These are phyloP conservation scores for Alternaria arbusti DNA, from an alignment of 2,329 filamentous ascomycete genomes.

Conservation along the genomic window DNA sequence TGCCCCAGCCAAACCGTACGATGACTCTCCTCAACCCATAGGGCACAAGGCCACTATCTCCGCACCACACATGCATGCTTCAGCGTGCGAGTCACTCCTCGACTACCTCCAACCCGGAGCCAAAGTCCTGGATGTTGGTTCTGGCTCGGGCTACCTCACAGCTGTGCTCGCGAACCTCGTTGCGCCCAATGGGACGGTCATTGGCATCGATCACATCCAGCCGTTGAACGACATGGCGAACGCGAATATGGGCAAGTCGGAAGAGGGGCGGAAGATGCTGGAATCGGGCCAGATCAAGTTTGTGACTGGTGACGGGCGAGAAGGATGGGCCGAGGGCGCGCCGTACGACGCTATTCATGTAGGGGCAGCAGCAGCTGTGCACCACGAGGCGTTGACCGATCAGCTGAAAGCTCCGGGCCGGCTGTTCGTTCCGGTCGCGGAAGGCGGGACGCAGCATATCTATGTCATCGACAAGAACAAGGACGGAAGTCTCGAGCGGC, in stretches of 20 bases:
- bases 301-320: conserved; percentile 70
- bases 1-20: conserved; percentile 73
- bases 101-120: conserved; percentile 61
- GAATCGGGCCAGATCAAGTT: conserved; percentile 71
- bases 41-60: conserved; percentile 73
- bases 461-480: conserved; percentile 77
- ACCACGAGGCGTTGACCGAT: conserved; percentile 74
- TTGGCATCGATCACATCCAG: conserved; percentile 59
- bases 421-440: conserved; percentile 78
- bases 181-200: conserved; percentile 54
- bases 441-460: conserved; percentile 66
- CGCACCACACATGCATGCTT: conserved; percentile 75
- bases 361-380: conserved; percentile 78
- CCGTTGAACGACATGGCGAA: conserved; percentile 52
- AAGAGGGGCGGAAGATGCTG: conserved; percentile 62
- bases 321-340: conserved; percentile 53
- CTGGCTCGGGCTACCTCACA: conserved; percentile 74
- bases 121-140: conserved; percentile 57
- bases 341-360: conserved; percentile 96
- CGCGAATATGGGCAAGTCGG: conserved; percentile 54
- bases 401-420: conserved; percentile 82
- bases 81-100: conserved; percentile 68
- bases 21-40: conserved; percentile 73
- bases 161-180: conserved; percentile 85
- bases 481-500: conserved; percentile 62